These are phyloP conservation scores for Sporopachydermia cereana DNA, from an alignment of 1,139 yeast genomes.

Conservation along the genomic window DNA sequence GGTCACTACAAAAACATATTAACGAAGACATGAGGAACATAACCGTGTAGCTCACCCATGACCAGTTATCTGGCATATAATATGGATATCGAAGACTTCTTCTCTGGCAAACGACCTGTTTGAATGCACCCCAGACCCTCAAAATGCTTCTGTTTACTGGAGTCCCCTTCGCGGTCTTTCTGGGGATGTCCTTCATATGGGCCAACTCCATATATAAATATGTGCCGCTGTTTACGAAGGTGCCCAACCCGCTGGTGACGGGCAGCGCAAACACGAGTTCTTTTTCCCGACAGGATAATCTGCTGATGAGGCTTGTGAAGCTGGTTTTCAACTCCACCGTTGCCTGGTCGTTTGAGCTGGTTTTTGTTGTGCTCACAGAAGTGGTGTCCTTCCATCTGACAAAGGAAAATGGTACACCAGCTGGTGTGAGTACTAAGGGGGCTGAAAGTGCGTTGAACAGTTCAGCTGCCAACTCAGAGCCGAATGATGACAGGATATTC, in stretches of 20 bases:
- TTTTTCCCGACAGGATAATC: neutral
- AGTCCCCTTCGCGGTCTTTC: neutral
- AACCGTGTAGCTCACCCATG: no score
- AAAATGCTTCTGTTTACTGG: neutral
- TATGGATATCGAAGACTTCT: no score
- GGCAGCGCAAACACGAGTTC: neutral
- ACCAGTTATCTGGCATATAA: no score
- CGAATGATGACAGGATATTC: neutral
- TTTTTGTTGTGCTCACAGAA: neutral
- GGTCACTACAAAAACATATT: no score
- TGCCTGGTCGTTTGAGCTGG: constrained; percentile 4
- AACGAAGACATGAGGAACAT: no score
- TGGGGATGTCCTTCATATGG: neutral
- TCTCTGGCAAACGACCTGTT: no score
- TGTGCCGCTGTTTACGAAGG: neutral
- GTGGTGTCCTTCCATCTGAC: neutral
- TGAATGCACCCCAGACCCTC: no score
- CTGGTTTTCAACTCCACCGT: constrained; percentile 1
- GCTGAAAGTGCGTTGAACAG: neutral
- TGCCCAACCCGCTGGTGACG: neutral
- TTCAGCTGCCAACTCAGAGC: neutral
- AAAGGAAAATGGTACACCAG: neutral
- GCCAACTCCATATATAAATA: neutral
- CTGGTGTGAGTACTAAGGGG: neutral
- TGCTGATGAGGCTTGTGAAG: neutral